Base-by-base conservation (phyloP, 805 yeast genomes). In the Priceomyces fermenticarens region DNA sequence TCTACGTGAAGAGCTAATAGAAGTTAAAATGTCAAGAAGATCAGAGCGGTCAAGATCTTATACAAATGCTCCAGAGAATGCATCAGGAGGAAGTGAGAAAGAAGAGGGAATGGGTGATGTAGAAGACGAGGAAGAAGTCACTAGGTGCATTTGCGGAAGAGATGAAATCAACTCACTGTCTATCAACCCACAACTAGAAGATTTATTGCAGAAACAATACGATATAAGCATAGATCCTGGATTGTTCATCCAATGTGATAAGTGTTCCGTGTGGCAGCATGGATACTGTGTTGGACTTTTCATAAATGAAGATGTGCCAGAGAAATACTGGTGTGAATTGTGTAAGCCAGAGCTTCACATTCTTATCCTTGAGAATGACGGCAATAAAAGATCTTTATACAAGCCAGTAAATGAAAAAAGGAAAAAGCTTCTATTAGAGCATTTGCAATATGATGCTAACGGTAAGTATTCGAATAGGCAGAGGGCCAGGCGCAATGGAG, bases 221-320 rank as follows among this genome's bases (percentile, higher is more conserved):
- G 55, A 49, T 36, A 64, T 70, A 41, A 63, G 63, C 39, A 55
- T 63, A 37, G 80, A 77, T 43, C 65, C 72, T 13, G 93, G 91
- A 2, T 70, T 85, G 38, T 85, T 78, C 56, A 85, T 85, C 49
- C 93, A 85, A 55, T 85, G 95, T 72, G 99, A 93, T 55, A 75
- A 77, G 47, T 91, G 99, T 66, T 81, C 87, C 13, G 96, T 85
- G 6, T 91, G 99, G 99, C 99, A 91, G 62, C 99, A 91, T 60
- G 98, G 97, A 2, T 88, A 73, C 64, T 91, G 99, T 69, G 97
- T 91, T 29, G 95, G 97, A 1, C 80, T 91, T 43, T 72, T 72
- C 40, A 80, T 78, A 38, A 88, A 82, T 46, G 80, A 77, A 10
- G 83, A 78, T 37, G 87, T 88, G 2, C 97, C 97, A 3, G 97